phyloP scores from a whole-genome alignment of 257 asterid species.

The Scutellaria minor region DNA sequence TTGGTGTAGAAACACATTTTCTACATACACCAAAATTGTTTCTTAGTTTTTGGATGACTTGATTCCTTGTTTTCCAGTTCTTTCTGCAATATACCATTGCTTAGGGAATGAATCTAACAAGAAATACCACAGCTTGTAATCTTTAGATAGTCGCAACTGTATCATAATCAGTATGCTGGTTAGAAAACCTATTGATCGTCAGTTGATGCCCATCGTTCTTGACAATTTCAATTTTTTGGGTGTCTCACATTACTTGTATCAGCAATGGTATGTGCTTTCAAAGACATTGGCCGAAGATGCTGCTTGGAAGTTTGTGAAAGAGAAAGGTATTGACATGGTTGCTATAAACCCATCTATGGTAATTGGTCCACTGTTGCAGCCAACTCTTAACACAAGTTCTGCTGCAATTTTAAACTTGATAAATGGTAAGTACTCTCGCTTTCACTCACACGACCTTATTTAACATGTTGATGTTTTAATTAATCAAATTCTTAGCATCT shows the following conservation, averaged over 20 bases:
- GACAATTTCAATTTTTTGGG: not conserved
- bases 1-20: too few relatives aligned
- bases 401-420: constrained; percentile 62
- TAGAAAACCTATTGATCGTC: not conserved
- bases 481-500: not conserved
- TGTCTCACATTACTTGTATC: constrained; percentile 21
- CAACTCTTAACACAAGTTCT: constrained; percentile 75
- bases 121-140: not conserved
- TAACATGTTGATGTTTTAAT: not conserved
- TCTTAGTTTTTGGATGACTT: not conserved
- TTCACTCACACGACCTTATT: not conserved
- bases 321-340: constrained; percentile 75
- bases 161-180: not conserved
- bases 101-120: not conserved
- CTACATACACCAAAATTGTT: not conserved
- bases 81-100: not conserved
- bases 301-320: constrained; percentile 79
- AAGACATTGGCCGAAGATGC: constrained; percentile 87
- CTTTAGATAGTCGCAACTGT: not conserved
- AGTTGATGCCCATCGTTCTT: not conserved
- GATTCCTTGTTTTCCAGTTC: not conserved
- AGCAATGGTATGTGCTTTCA: constrained; percentile 79
- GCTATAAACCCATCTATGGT: constrained; percentile 75
- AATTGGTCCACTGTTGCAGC: constrained; percentile 80
- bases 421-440: constrained; percentile 51